Conservation (phyloP, 371 early-diverging fungal genomes). For the Basidiobolus meristosporus region DNA sequence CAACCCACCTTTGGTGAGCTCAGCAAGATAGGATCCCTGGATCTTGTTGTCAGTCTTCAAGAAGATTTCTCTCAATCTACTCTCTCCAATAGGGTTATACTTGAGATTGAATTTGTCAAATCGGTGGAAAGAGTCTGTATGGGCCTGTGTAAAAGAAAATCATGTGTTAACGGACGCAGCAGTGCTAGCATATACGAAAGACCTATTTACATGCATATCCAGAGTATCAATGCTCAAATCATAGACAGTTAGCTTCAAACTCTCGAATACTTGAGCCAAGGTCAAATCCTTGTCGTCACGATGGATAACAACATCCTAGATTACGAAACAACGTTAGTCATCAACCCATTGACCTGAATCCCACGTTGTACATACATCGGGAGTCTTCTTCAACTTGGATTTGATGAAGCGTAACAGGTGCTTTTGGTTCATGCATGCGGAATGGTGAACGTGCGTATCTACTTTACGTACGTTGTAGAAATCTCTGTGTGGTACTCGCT, state of each 20-base stretch:
- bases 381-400: constrained; percentile 69
- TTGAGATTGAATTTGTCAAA: constrained; percentile 97
- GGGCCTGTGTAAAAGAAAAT: constrained; percentile 24
- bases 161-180: not conserved
- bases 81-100: constrained; percentile 84
- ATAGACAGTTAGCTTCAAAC: constrained; percentile 88
- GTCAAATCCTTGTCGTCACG: constrained; percentile 55
- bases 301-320: constrained; percentile 48
- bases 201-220: constrained; percentile 98
- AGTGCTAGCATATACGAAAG: constrained; percentile 12
- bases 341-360: not conserved
- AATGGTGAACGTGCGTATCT: constrained; percentile 96
- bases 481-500: constrained; percentile 85
- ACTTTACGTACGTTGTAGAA: constrained; percentile 98
- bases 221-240: constrained; percentile 92
- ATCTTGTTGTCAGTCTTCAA: constrained; percentile 94
- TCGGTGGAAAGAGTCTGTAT: constrained; percentile 73
- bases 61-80: constrained; percentile 59
- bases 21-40: constrained; percentile 81
- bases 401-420: constrained; percentile 96
- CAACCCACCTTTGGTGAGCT: constrained; percentile 65
- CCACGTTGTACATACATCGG: constrained; percentile 28
- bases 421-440: constrained; percentile 97
- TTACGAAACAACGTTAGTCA: not conserved
- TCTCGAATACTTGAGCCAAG: constrained; percentile 69